Evolutionary conservation across 306 rosid species (phyloP), one percentile per base, ranked within the genome.

Genomic region (Cucurbita ficifolia): DNA sequence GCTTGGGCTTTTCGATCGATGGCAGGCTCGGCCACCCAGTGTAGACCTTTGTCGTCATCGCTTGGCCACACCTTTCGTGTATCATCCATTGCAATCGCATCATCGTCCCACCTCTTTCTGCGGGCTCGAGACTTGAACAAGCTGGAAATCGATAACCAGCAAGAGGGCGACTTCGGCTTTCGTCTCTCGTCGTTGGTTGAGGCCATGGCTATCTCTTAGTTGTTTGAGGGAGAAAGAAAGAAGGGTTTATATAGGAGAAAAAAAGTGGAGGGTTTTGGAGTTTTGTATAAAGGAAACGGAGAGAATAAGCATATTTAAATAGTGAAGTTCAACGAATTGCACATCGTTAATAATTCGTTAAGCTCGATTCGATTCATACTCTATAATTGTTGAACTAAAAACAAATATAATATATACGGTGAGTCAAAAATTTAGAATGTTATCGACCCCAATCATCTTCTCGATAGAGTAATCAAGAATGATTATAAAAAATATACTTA

Each of bases 1-100:
- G 72, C 72, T 8, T 67, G 45, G 7, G 72, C 72, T 14, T 67
- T 67, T n/a, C 54, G 21, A 21, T 67, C 54, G 4, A 67, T 67
- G 36, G 39, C 39, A 67, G 72, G 72, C 38, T 67, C 72, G 4
- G 72, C 72, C 39, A 67, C 72, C 72, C 72, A 67, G 11, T 67
- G 38, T 5, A 12, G 38, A 4, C 55, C 52, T 24, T 13, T 67
- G 53, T 67, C 72, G 1, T 17, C 39, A 8, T 67, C 72, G 5
- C 72, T 67, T 3, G 72, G 72, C 72, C 72, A 67, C 54, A 67
- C 72, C 39, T 43, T 67, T 13, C 72, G 54, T 7, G 21, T 10
- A 13, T 67, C 72, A 4, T 67, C 72, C 35, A 13, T 67, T 0
- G 12, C 3, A 5, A 38, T 38, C 2, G 13, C 6, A 5, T 45